Evolutionary conservation across 75 land plant genomes (phyloP), one percentile per base, ranked within the genome.

Genomic region (Cupressus sempervirens): DNA sequence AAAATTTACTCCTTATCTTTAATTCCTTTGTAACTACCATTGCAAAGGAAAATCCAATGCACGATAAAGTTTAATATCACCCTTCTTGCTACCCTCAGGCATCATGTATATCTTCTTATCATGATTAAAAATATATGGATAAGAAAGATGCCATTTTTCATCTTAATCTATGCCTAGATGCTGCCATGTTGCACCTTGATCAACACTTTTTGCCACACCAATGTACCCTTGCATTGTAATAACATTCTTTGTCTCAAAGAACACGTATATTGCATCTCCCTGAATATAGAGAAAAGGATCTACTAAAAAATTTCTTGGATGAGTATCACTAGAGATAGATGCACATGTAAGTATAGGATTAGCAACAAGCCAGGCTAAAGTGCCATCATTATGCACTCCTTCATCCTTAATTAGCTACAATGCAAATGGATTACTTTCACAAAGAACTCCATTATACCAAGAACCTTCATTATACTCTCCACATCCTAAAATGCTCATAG

Each of bases 121-220:
- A 80, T 90, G 89, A 20, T 88, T 76, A 72, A 97, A 97, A 38
- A 97, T 92, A 76, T 88, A 94, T 11, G 99, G 99, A 88, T 91
- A 95, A 20, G 99, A 97, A 72, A 97, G 90, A 89, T 97, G 99
- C 94, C 97, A 97, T 26, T 94, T 91, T 83, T 97, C 99, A 84
- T 93, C 92, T 83, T 94, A 90, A 43, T 93, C 99, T 84, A 92
- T 90, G 52, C 99, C 99, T 84, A 94, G 70, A 40, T 88, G 85
- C 62, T 90, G 76, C 99, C 99, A 97, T 48, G 94, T 95, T 40
- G 89, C 96, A 68, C 99, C 99, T 26, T 87, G 83, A 76, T 97
- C 99, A 20, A 29, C 23, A 82, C 99, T 97, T 83, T 87, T 89
- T 46, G 99, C 93, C 84, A 95, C 99, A 56, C 99, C 97, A 83